These are phyloP conservation scores for Backusella tuberculispora DNA, from an alignment of 192 early-diverging fungal genomes.

Conservation along the genomic window DNA sequence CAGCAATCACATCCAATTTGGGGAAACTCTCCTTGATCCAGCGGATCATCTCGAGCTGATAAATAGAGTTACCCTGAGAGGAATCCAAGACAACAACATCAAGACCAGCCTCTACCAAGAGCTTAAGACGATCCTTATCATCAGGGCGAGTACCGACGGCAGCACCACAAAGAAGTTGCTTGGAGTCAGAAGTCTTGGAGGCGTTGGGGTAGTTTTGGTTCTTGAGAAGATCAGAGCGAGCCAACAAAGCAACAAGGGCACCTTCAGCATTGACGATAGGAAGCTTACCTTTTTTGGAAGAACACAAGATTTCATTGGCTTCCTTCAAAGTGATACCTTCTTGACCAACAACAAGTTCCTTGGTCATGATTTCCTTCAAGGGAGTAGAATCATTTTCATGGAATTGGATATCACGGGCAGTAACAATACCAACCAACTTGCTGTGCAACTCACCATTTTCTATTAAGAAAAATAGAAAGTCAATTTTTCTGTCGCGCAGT, in stretches of 20 bases:
- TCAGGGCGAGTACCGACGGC: constrained; percentile 91
- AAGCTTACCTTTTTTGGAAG: constrained; percentile 95
- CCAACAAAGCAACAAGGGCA: constrained; percentile 86
- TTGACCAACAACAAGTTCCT: constrained; percentile 83
- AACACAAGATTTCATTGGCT: constrained; percentile 86
- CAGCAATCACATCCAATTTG: constrained; percentile 87
- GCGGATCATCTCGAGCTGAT: constrained; percentile 94
- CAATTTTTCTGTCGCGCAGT: not conserved
- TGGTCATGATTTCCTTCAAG: constrained; percentile 90
- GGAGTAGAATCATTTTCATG: constrained; percentile 64
- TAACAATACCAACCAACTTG: constrained; percentile 94
- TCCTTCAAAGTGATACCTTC: constrained; percentile 88
- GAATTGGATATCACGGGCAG: constrained; percentile 96
- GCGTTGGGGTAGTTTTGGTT: constrained; percentile 95
- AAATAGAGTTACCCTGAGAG: constrained; percentile 91
- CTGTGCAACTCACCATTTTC: constrained; percentile 85
- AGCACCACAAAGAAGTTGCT: constrained; percentile 93
- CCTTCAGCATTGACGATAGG: constrained; percentile 89
- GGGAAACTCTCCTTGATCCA: constrained; percentile 88
- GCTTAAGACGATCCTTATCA: constrained; percentile 81
- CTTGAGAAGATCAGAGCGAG: constrained; percentile 96
- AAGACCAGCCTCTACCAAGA: constrained; percentile 91
- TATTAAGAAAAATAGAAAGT: constrained; percentile 23
- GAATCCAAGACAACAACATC: constrained; percentile 96
- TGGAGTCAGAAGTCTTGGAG: constrained; percentile 75